phyloP scores from a whole-genome alignment of 1,139 yeast genomes.

The Hyphopichia fennica region DNA sequence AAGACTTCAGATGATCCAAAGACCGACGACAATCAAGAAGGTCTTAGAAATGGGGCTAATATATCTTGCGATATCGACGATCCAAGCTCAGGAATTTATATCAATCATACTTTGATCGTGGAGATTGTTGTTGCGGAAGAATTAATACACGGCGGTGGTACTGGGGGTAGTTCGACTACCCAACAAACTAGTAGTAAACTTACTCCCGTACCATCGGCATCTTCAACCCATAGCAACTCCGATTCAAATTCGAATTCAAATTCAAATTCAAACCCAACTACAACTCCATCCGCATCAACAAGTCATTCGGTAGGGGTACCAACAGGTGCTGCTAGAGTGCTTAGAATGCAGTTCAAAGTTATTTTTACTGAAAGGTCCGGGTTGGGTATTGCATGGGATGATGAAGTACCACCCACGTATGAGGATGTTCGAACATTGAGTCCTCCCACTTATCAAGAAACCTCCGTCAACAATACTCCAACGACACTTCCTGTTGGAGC shows the following conservation, averaged over 20 bases:
- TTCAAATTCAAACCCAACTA: neutral
- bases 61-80: slow-evolving; percentile 82
- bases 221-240: slow-evolving; percentile 7
- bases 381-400: slow-evolving; percentile 97
- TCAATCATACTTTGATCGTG: slow-evolving; percentile 71
- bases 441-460: slow-evolving; percentile 74
- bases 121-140: slow-evolving; percentile 97
- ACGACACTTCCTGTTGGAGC: neutral
- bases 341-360: slow-evolving; percentile 90
- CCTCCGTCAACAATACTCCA: slow-evolving; percentile 14
- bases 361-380: slow-evolving; percentile 88
- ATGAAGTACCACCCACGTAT: slow-evolving; percentile 97
- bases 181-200: slow-evolving; percentile 4
- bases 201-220: slow-evolving; percentile 16
- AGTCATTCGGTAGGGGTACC: slow-evolving; percentile 59
- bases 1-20: slow-evolving; percentile 28
- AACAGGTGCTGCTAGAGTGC: slow-evolving; percentile 92
- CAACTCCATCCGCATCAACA: slow-evolving; percentile 4
- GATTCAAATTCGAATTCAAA: neutral
- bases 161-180: neutral
- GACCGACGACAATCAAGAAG: slow-evolving; percentile 25
- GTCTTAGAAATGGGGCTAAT: slow-evolving; percentile 49
- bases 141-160: slow-evolving; percentile 37
- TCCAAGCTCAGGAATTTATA: slow-evolving; percentile 74
- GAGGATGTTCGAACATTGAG: slow-evolving; percentile 77